A percentile compares a stretch with the other conserved stretches of the same genome.
Conservation (phyloP, 163 green algal species). For the Chlorella variabilis region DNA sequence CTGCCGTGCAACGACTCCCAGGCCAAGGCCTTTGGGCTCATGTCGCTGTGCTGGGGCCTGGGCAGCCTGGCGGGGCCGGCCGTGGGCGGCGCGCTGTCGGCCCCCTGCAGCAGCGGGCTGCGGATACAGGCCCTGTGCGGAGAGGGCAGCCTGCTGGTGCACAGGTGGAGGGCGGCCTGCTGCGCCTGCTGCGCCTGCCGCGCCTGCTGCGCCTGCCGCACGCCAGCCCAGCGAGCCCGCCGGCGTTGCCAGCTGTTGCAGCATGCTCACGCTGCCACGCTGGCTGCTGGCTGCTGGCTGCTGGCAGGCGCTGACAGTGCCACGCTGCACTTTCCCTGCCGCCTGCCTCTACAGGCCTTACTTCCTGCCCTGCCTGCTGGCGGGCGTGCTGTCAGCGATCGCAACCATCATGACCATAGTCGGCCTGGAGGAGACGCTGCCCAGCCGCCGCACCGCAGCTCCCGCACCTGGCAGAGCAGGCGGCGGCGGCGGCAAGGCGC, state of each 20-base stretch:
- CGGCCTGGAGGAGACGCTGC: constrained; percentile 54
- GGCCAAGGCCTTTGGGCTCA: constrained; percentile 9
- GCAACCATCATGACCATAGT: constrained; percentile 34
- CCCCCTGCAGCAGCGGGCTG: constrained; percentile 7
- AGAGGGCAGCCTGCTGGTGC: constrained; percentile 34
- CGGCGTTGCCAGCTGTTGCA: background rate
- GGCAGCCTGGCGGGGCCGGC: constrained; percentile 24
- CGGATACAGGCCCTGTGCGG: constrained; percentile 34
- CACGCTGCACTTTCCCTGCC: background rate
- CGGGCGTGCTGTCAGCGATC: constrained; percentile 31
- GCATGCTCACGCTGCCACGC: too few species aligned
- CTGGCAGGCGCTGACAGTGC: too few species aligned
- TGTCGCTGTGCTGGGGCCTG: constrained; percentile 32
- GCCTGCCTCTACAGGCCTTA: constrained; percentile 48
- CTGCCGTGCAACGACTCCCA: background rate
- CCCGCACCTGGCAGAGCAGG: background rate
- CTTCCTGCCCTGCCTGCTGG: constrained; percentile 59
- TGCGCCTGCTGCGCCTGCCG: background rate
- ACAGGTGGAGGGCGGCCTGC: constrained; percentile 30
- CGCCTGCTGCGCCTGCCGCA: background rate
- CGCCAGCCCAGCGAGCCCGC: too few species aligned
- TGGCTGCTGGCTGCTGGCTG: too few species aligned
- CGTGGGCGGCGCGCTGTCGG: constrained; percentile 14
- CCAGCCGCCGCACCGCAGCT: background rate
- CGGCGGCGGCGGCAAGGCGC: background rate